phyloP scores from a whole-genome alignment of 305 asterid species.

The Vinca major region DNA sequence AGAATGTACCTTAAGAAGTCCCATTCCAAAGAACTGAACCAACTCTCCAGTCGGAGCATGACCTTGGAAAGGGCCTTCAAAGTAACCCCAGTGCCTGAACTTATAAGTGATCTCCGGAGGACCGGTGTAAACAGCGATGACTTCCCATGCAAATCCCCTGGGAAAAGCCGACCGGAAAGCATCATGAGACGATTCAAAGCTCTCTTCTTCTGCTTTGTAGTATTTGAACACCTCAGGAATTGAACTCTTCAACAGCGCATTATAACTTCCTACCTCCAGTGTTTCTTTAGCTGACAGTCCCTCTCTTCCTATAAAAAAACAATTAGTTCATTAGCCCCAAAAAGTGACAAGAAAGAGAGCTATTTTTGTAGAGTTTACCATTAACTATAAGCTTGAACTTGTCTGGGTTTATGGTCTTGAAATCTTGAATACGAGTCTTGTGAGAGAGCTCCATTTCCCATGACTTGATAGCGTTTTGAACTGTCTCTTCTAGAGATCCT shows the following conservation, averaged over 20 bases:
- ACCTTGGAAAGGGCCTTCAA: constrained; percentile 59
- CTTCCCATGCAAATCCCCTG: constrained; percentile 87
- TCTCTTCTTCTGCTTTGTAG: constrained; percentile 70
- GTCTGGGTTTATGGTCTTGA: constrained; percentile 59
- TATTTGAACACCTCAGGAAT: constrained; percentile 59
- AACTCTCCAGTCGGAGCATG: constrained; percentile 56
- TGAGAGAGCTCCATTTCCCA: constrained; percentile 97
- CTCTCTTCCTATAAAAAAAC: constrained; percentile 34
- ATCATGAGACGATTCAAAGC: constrained; percentile 71
- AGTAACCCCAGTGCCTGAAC: constrained; percentile 87
- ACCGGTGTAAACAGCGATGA: constrained; percentile 50
- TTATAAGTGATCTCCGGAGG: constrained; percentile 67
- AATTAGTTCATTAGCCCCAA: not conserved
- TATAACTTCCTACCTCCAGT: constrained; percentile 56
- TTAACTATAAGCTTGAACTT: constrained; percentile 74
- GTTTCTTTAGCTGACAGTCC: constrained; percentile 66
- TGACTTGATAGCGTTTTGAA: constrained; percentile 76
- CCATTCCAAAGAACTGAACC: constrained; percentile 59
- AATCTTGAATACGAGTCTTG: constrained; percentile 58
- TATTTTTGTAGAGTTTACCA: constrained; percentile 29
- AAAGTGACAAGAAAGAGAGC: not conserved
- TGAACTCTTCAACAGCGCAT: constrained; percentile 63
- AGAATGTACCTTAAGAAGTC: constrained; percentile 45
- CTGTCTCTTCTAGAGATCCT: constrained; percentile 76
- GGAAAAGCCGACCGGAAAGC: constrained; percentile 57